Evolutionary conservation across 208 protist species (phyloP), one percentile per base, ranked within the genome.

Genomic region (Trypanosoma lewisi): DNA sequence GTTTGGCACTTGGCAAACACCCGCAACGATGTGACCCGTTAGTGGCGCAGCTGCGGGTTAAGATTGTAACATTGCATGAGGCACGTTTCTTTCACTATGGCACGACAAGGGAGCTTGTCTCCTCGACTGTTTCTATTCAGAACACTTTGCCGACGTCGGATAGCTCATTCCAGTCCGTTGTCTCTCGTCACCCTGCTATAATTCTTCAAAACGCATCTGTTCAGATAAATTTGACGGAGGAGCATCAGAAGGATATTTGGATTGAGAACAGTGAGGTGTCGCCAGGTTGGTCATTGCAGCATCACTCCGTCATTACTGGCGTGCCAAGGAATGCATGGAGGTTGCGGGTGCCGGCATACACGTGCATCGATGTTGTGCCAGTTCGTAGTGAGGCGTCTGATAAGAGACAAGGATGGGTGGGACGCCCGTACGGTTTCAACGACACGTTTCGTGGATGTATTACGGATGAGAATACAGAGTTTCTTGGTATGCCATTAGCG

Each of bases 191-290:
- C 37, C 55, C 54, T 28, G 28, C 54, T 33, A 54, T 34, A 31
- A 30, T 42, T 34, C 36, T 2, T 45, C 53, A 50, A 55, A 53
- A 50, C 36, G n/a, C 41, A 27, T 36, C 0, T 33, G 39, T 42
- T 41, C 19, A 28, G 21, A 41, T 30, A 42, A 37, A 16, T 12
- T 52, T 36, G 14, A 49, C 34, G 36, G 27, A 25, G 16, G 19
- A 28, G 45, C 49, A 41, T 37, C 58, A 39, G 34, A 2, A 27
- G 25, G 17, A 28, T 33, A 45, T 82, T 28, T 85, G 79, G 79
- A 69, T 77, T 52, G 79, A 85, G 59, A 79, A 63, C 64, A 77
- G 70, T 59, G 67, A 73, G 50, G 36, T 85, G 17, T 67, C 71
- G 12, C 9, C 60, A 3, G 39, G 50, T 9, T 77, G 76, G 69